A percentile compares a stretch with the other conserved stretches of the same genome.
Conservation (phyloP, 1,284 basidiomycete genomes). For the Ustilago esculenta region DNA sequence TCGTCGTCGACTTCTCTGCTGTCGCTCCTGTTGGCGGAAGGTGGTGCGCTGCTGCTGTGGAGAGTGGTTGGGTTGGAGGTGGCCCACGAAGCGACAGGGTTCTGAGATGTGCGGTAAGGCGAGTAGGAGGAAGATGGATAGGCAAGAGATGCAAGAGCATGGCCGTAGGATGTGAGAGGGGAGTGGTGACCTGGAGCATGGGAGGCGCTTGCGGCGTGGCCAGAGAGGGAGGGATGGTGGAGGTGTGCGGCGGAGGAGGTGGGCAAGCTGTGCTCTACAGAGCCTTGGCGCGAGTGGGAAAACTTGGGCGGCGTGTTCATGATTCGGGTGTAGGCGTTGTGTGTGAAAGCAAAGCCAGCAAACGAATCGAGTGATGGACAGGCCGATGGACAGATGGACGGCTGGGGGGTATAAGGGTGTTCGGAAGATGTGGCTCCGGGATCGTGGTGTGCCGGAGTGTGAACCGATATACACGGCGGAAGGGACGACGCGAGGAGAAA, state of each 20-base stretch:
- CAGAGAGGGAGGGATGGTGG: constrained; percentile 36
- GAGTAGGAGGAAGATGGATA: constrained; percentile 41
- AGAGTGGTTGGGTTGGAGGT: constrained; percentile 34
- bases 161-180: constrained; percentile 40
- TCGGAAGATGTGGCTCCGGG: too few relatives aligned
- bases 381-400: not conserved
- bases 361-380: not conserved
- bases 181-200: constrained; percentile 35
- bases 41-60: constrained; percentile 14
- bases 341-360: not conserved
- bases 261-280: constrained; percentile 32
- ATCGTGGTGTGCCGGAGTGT: too few relatives aligned
- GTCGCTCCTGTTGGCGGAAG: constrained; percentile 32
- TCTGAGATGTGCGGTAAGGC: constrained; percentile 25
- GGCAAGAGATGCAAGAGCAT: constrained; percentile 45
- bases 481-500: too few relatives aligned
- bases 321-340: not conserved
- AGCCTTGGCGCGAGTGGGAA: constrained; percentile 52
- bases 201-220: constrained; percentile 22
- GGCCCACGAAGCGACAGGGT: constrained; percentile 24
- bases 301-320: constrained; percentile 52
- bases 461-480: too few relatives aligned
- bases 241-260: constrained; percentile 33
- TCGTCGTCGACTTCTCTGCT: constrained; percentile 19
- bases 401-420: too few relatives aligned